A percentile compares a stretch with the other conserved stretches of the same genome.
Conservation (phyloP, 495 filamentous ascomycete species). For the Astrocystis sublimbata region DNA sequence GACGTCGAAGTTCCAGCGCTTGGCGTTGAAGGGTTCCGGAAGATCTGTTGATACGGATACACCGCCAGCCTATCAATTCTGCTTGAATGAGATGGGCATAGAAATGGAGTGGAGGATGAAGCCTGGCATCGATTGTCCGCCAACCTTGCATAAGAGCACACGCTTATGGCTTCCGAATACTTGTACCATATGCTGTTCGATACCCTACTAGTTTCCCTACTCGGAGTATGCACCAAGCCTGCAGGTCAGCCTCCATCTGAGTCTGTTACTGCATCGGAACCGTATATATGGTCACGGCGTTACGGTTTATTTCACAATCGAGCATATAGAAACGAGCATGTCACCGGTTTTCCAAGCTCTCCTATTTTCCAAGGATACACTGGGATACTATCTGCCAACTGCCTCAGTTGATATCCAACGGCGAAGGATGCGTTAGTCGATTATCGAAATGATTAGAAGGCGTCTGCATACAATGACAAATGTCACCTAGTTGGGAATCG, state of each 20-base stretch:
- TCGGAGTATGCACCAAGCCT: neutral
- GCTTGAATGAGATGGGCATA: neutral
- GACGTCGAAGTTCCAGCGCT: slow-evolving; percentile 86
- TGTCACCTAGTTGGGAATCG: neutral
- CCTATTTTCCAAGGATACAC: neutral
- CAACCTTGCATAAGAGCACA: neutral
- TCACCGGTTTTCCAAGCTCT: neutral
- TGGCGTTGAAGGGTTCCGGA: slow-evolving; percentile 81
- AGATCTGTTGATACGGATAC: slow-evolving; percentile 38
- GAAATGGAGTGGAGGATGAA: neutral
- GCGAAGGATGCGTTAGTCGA: neutral
- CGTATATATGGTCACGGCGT: slow-evolving; percentile 5
- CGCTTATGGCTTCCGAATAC: neutral
- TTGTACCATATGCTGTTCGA: neutral
- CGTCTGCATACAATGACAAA: neutral
- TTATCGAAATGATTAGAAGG: neutral
- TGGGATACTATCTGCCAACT: neutral
- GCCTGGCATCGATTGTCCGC: neutral
- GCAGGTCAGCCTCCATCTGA: neutral
- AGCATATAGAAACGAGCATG: slow-evolving; percentile 4
- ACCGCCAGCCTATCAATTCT: neutral
- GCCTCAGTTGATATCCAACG: neutral
- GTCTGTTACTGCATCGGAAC: neutral
- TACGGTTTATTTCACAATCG: neutral
- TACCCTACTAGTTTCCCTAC: neutral